Conservation (phyloP, 129 eudicot genomes). For the Flaveria trinervia region DNA sequence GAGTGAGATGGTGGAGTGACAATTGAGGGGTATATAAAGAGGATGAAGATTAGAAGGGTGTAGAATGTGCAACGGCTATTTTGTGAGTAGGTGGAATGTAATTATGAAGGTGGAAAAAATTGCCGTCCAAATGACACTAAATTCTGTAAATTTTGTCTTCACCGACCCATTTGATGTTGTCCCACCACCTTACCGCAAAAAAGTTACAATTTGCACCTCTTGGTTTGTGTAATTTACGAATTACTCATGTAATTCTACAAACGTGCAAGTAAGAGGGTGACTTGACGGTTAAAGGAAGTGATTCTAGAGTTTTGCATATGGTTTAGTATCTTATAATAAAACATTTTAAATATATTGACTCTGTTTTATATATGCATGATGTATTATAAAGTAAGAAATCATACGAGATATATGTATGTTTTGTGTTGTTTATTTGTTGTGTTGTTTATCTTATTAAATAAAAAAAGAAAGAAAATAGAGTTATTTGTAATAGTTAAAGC, state of each 20-base stretch:
- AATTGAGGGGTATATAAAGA: constrained; percentile 35
- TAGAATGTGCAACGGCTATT: constrained; percentile 40
- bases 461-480: too few species aligned
- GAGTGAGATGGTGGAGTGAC: constrained; percentile 16
- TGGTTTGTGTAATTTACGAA: too few species aligned
- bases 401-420: too few species aligned
- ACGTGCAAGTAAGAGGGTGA: background rate
- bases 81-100: constrained; percentile 40
- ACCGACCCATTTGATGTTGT: constrained; percentile 42
- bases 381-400: too few species aligned
- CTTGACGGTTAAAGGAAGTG: constrained; percentile 4
- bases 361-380: too few species aligned
- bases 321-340: too few species aligned
- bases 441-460: too few species aligned
- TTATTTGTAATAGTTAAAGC: too few species aligned
- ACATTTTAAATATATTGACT: too few species aligned
- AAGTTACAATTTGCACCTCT: background rate
- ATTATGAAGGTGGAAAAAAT: constrained; percentile 34
- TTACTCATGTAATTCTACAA: background rate
- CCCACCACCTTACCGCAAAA: constrained; percentile 31
- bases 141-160: constrained; percentile 36
- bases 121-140: constrained; percentile 39
- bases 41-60: constrained; percentile 36
- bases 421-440: too few species aligned
- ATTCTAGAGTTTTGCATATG: background rate